These are phyloP conservation scores for Morella rubra DNA, from an alignment of 306 rosid species.

Conservation along the genomic window DNA sequence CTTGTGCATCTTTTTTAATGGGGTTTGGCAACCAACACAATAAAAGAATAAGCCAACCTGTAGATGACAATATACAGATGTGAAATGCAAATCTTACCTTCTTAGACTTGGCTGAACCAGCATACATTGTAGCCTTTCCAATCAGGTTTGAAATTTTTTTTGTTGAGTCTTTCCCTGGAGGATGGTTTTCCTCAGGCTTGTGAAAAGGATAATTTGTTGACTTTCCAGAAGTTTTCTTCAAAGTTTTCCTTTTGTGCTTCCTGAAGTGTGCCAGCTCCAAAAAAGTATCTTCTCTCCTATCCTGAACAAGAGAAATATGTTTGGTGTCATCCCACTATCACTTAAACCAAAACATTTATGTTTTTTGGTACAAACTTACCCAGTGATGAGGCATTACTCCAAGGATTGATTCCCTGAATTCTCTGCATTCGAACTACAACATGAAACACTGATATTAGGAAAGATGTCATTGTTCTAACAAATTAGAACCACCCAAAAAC, in stretches of 20 bases:
- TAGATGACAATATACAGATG: conserved; percentile 11
- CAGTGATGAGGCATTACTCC: conserved; percentile 98
- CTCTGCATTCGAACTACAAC: conserved; percentile 91
- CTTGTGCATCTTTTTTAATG: background rate
- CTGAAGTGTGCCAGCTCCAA: conserved; percentile 77
- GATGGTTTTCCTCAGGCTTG: conserved; percentile 95
- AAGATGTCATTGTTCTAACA: background rate
- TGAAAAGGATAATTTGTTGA: conserved; percentile 56
- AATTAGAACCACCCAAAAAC: conserved; percentile 1
- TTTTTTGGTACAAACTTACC: conserved; percentile 41
- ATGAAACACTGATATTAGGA: conserved; percentile 31
- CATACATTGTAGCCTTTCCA: conserved; percentile 86
- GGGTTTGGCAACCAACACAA: background rate
- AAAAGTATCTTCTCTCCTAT: conserved; percentile 92
- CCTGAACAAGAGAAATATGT: conserved; percentile 51
- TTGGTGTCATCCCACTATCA: conserved; percentile 14
- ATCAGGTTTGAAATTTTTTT: conserved; percentile 89
- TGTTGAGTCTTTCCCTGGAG: conserved; percentile 91
- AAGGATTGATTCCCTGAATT: conserved; percentile 94
- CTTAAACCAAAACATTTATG: background rate
- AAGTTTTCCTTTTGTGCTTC: conserved; percentile 83
- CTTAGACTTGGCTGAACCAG: conserved; percentile 77
- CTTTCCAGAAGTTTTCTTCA: conserved; percentile 81
- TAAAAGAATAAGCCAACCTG: background rate
- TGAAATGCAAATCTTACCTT: conserved; percentile 52